phyloP scores from a whole-genome alignment of 2,329 filamentous ascomycete genomes.

The Fusarium anthophilum region DNA sequence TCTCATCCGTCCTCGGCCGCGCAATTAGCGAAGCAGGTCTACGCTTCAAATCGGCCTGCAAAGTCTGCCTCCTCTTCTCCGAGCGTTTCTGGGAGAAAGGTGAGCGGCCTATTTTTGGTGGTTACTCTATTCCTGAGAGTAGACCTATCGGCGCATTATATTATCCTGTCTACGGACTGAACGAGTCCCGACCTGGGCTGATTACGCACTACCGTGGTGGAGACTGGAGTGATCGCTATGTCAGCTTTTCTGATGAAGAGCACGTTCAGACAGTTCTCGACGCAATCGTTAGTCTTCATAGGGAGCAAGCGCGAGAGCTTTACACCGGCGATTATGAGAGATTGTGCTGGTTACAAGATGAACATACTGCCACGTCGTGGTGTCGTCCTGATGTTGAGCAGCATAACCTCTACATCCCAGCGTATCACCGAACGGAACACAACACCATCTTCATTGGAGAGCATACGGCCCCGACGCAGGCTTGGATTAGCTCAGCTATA shows the following conservation, averaged over 20 bases:
- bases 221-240: constrained; percentile 6
- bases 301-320: background rate
- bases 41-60: constrained; percentile 53
- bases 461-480: constrained; percentile 76
- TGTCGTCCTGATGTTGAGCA: constrained; percentile 68
- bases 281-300: constrained; percentile 11
- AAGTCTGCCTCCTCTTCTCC: constrained; percentile 56
- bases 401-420: constrained; percentile 74
- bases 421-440: constrained; percentile 75
- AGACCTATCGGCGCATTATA: constrained; percentile 70
- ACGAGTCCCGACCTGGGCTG: constrained; percentile 68
- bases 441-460: constrained; percentile 76
- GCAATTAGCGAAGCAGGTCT: constrained; percentile 16
- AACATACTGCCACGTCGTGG: constrained; percentile 58
- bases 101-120: constrained; percentile 67
- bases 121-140: constrained; percentile 65
- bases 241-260: constrained; percentile 47
- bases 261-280: constrained; percentile 6
- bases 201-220: constrained; percentile 67
- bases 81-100: constrained; percentile 69
- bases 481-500: constrained; percentile 74
- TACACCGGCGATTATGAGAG: constrained; percentile 18
- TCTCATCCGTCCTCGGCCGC: constrained; percentile 2
- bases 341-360: constrained; percentile 16
- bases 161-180: constrained; percentile 74